A percentile compares a stretch with the other conserved stretches of the same genome.
phyloP scores from a whole-genome alignment of 2,329 filamentous ascomycete genomes.

The Talaromyces sp. region DNA sequence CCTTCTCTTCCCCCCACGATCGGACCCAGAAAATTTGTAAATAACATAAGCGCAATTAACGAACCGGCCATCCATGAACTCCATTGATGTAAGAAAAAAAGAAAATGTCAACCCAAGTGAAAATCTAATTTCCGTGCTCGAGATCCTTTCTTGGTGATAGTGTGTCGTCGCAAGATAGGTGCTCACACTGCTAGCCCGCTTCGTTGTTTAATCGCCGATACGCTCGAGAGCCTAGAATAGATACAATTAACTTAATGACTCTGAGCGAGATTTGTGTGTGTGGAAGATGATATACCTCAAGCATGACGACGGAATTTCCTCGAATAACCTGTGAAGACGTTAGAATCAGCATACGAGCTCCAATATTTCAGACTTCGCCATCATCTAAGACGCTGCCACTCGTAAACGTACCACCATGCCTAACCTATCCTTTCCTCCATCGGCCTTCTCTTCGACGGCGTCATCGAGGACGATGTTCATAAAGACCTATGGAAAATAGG shows the following conservation, averaged over 20 bases:
- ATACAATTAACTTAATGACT: not conserved
- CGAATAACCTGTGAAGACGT: slow-evolving; percentile 69
- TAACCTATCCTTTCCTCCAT: slow-evolving; percentile 82
- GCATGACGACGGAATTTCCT: slow-evolving; percentile 97
- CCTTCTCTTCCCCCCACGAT: not conserved
- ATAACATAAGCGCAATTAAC: not conserved
- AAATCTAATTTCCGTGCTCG: not conserved
- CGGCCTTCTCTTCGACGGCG: slow-evolving; percentile 88
- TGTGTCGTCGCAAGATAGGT: not conserved
- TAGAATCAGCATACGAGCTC: not conserved
- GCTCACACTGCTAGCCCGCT: not conserved
- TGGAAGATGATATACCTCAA: slow-evolving; percentile 58
- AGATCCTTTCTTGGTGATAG: not conserved
- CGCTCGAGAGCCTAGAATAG: slow-evolving; percentile 38
- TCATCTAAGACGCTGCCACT: not conserved
- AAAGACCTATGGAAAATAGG: slow-evolving; percentile 68
- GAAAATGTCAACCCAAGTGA: not conserved
- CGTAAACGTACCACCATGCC: slow-evolving; percentile 79
- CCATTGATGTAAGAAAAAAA: slow-evolving; percentile 3
- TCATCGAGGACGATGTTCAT: slow-evolving; percentile 98
- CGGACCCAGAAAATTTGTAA: not conserved
- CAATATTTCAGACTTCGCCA: not conserved
- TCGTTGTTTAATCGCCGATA: slow-evolving; percentile 39
- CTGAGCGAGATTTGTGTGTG: not conserved
- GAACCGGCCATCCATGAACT: slow-evolving; percentile 16